These are phyloP conservation scores for Triticum timopheevii DNA, from an alignment of 176 grass and related monocot genomes.

Conservation along the genomic window DNA sequence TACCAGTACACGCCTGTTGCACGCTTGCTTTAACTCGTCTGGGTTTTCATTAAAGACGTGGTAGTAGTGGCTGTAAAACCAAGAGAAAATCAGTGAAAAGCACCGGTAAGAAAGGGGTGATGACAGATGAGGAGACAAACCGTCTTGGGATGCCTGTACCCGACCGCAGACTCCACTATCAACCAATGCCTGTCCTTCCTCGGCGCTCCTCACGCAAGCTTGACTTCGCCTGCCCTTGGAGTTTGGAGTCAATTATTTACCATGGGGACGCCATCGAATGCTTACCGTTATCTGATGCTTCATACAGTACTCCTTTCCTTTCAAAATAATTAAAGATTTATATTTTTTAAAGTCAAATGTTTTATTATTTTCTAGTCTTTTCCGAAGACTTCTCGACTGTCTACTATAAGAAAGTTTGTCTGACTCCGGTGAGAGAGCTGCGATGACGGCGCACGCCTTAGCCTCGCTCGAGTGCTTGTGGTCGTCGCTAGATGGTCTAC, in stretches of 20 bases:
- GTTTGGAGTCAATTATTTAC: not conserved
- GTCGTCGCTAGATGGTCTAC: no score
- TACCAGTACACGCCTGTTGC: not conserved
- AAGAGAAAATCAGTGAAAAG: not conserved
- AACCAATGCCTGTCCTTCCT: conserved; percentile 9
- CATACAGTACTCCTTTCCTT: no score
- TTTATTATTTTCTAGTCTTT: no score
- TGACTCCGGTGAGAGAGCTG: no score
- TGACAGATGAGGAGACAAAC: conserved; percentile 35
- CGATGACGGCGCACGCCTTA: no score
- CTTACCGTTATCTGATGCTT: no score
- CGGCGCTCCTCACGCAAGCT: not conserved
- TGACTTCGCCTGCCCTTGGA: not conserved
- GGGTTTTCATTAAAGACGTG: not conserved
- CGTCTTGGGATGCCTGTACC: conserved; percentile 40
- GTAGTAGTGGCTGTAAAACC: not conserved
- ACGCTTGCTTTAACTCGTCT: not conserved
- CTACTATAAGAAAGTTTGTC: no score
- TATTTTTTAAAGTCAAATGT: no score
- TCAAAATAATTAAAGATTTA: no score
- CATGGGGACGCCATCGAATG: no score
- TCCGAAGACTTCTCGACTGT: no score
- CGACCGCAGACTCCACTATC: conserved; percentile 35
- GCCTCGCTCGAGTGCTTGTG: no score
- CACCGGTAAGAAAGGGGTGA: not conserved